A percentile compares a stretch with the other conserved stretches of the same genome.
These are phyloP conservation scores for Stromatinia cepivora DNA, from an alignment of 2,329 filamentous ascomycete species.

Conservation along the genomic window DNA sequence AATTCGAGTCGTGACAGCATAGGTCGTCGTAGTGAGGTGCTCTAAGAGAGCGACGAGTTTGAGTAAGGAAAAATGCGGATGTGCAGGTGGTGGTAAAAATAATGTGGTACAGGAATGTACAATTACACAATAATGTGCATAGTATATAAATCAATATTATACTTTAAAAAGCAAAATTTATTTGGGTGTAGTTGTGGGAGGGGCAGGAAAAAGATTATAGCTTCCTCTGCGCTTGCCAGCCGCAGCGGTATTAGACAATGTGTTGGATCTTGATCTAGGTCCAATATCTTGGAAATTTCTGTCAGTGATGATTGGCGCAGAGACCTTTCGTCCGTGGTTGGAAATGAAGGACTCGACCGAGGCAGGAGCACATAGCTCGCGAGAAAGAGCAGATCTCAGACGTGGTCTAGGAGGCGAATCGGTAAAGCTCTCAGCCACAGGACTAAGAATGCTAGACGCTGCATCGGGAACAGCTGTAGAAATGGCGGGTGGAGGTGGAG, in stretches of 20 bases:
- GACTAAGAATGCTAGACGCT: slow-evolving; percentile 30
- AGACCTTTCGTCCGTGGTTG: slow-evolving; percentile 37
- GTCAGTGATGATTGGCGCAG: slow-evolving; percentile 32
- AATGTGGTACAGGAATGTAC: slow-evolving; percentile 5
- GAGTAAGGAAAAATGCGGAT: slow-evolving; percentile 12
- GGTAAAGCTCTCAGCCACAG: slow-evolving; percentile 35
- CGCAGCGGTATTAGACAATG: slow-evolving; percentile 22
- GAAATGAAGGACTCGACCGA: slow-evolving; percentile 6
- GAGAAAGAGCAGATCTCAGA: slow-evolving; percentile 11
- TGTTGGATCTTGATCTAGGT: slow-evolving; percentile 30
- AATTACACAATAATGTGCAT: slow-evolving; percentile 14
- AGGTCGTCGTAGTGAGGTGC: slow-evolving; percentile 12
- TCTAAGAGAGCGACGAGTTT: background rate
- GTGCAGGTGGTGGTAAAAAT: slow-evolving; percentile 4
- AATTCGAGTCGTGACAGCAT: slow-evolving; percentile 19
- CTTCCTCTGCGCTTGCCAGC: slow-evolving; percentile 34
- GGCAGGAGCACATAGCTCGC: background rate
- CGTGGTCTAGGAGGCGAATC: slow-evolving; percentile 12
- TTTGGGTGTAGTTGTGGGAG: slow-evolving; percentile 3
- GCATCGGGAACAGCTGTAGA: slow-evolving; percentile 14
- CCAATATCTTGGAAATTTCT: slow-evolving; percentile 31
- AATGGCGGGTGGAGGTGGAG: slow-evolving; percentile 15
- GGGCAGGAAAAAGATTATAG: slow-evolving; percentile 38
- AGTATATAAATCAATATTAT: slow-evolving; percentile 21
- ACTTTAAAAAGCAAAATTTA: slow-evolving; percentile 23